A percentile compares a stretch with the other conserved stretches of the same genome.
Evolutionary conservation across 306 rosid genomes (phyloP).

Genomic region (Medicago truncatula): MtrunA17r5.0-ANR NC_053044.1:52928001-52928500

Average conservation of each 20-base stretch:
- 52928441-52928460: background rate
- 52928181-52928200: slow-evolving; percentile 30
- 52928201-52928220: slow-evolving; percentile 29
- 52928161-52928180: slow-evolving; percentile 25
- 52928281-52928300: background rate
- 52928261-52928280: background rate
- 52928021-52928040: slow-evolving; percentile 16
- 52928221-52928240: slow-evolving; percentile 23
- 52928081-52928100: slow-evolving; percentile 12
- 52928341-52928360: background rate
- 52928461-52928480: slow-evolving; percentile 13
- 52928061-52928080: background rate
- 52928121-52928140: slow-evolving; percentile 22
- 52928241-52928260: background rate
- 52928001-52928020: slow-evolving; percentile 14
- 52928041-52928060: slow-evolving; percentile 31
- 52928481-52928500: slow-evolving; percentile 25
- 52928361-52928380: background rate
- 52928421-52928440: background rate
- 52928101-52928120: slow-evolving; percentile 19
- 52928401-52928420: slow-evolving; percentile 13
- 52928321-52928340: slow-evolving; percentile 1
- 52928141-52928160: background rate
- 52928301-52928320: slow-evolving; percentile 4
- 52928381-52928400: slow-evolving; percentile 6